Conservation (phyloP, 257 asterid genomes). For the Buddleja alternifolia region DNA sequence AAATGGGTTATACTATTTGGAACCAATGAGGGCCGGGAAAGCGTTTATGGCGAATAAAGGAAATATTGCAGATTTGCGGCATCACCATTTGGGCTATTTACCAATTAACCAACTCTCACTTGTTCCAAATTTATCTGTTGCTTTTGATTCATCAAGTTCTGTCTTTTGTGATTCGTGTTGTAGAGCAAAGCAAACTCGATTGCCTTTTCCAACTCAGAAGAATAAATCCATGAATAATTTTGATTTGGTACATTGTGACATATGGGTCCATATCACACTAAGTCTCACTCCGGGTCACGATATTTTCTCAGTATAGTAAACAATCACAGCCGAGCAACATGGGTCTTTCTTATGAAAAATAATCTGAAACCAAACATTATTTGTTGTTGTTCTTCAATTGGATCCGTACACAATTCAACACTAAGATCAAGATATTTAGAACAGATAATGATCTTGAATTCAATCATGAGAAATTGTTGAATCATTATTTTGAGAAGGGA, state of each 20-base stretch:
- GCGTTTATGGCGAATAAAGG: neutral
- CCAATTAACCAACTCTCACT: neutral
- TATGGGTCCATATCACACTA: neutral
- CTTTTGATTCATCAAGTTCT: neutral
- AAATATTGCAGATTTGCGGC: neutral
- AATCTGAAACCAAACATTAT: neutral
- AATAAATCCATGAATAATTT: neutral
- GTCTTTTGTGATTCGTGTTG: slow-evolving; percentile 3
- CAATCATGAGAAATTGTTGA: neutral
- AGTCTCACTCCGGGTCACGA: neutral
- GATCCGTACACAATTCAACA: neutral
- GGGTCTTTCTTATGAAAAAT: slow-evolving; percentile 3
- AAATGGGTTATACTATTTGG: slow-evolving; percentile 20
- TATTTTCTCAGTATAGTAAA: slow-evolving; percentile 24
- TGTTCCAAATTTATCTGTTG: too few species aligned
- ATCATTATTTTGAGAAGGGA: neutral
- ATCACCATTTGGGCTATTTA: neutral
- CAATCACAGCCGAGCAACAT: neutral
- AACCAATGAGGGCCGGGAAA: neutral
- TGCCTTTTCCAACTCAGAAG: neutral
- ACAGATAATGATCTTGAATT: slow-evolving; percentile 5
- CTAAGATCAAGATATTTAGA: neutral
- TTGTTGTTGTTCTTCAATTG: neutral
- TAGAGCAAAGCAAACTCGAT: slow-evolving; percentile 5
- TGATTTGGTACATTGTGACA: slow-evolving; percentile 25